Evolutionary conservation across 2,329 filamentous ascomycete genomes (phyloP), one percentile per base, ranked within the genome.

Genomic region (Fusarium sp.): DNA sequence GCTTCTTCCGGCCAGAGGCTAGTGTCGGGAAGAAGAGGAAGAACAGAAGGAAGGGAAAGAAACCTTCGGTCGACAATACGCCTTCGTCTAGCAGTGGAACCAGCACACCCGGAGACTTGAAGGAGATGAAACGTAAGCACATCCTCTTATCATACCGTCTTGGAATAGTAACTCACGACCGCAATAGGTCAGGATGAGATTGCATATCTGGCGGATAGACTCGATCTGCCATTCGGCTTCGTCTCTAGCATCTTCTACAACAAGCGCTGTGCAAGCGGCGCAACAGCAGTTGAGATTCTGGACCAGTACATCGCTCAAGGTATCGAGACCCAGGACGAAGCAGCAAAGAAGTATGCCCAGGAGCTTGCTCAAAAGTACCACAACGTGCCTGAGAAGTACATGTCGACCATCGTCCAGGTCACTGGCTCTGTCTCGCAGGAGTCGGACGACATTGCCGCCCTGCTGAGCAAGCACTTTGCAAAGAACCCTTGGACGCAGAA

Each of bases 1-100:
- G 87, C 0, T 97, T 97, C 76, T 89, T 87, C 20, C 84, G 87
- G 38, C 84, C 85, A 0, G 84, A 88, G 14, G 79, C 83, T 14
- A 77, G 80, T 1, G 77, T 77, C 1, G 74, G 67, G 27, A 83
- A 82, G 65, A 77, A 76, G 33, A 85, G 82, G 68, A 79, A 75
- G 62, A 78, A 71, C 23, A 79, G 75, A 38, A 75, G 75, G 63
- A 79, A 78, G 76, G 67, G 66, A 11, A 75, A 76, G 71, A 72
- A 62, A 59, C 16, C 66, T 14, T 13, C 55, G 0, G 55, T 44
- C 5, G 67, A 65, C 16, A 61, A 67, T 36, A 59, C 44, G n/a
- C 53, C 69, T 5, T 42, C 62, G 9, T 65, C 71, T 1, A 65
- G 61, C 16, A 70, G 74, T 16, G 65, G 64, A 14, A 58, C 63